A percentile compares a stretch with the other conserved stretches of the same genome.
Evolutionary conservation across 2,329 filamentous ascomycete genomes (phyloP).

Genomic region (Ceratocystis eucalypticola): DNA sequence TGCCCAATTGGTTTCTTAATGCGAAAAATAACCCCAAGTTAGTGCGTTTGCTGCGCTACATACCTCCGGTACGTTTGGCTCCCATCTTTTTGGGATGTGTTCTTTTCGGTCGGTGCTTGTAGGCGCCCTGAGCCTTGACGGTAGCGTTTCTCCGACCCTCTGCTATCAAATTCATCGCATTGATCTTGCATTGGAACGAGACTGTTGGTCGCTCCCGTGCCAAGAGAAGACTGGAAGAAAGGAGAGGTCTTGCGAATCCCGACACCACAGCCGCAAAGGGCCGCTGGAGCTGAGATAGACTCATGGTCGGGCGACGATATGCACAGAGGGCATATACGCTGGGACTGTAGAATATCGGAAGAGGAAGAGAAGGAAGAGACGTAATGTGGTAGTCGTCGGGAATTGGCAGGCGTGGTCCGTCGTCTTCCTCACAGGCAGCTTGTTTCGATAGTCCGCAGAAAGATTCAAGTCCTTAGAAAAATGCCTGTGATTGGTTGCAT

Average conservation of each 20-base stretch:
- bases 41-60: slow-evolving; percentile 22
- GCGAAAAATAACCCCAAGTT: too few species aligned
- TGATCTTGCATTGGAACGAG: slow-evolving; percentile 18
- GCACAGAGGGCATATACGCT: background rate
- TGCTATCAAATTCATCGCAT: slow-evolving; percentile 20
- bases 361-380: background rate
- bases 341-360: background rate
- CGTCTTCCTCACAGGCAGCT: background rate
- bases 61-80: slow-evolving; percentile 83
- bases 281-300: slow-evolving; percentile 31
- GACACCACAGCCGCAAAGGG: slow-evolving; percentile 32
- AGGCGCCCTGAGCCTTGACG: slow-evolving; percentile 52
- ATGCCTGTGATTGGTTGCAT: slow-evolving; percentile 14
- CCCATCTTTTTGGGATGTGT: slow-evolving; percentile 70
- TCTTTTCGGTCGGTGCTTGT: slow-evolving; percentile 49
- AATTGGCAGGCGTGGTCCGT: background rate
- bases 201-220: slow-evolving; percentile 21
- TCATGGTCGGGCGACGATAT: slow-evolving; percentile 9
- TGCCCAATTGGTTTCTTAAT: background rate
- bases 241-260: slow-evolving; percentile 22
- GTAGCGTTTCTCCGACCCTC: slow-evolving; percentile 41
- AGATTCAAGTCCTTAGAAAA: slow-evolving; percentile 13
- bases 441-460: slow-evolving; percentile 12
- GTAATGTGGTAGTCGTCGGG: background rate
- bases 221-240: slow-evolving; percentile 17